These are phyloP conservation scores for Candida hungchunana DNA, from an alignment of 805 yeast species.

Conservation along the genomic window DNA sequence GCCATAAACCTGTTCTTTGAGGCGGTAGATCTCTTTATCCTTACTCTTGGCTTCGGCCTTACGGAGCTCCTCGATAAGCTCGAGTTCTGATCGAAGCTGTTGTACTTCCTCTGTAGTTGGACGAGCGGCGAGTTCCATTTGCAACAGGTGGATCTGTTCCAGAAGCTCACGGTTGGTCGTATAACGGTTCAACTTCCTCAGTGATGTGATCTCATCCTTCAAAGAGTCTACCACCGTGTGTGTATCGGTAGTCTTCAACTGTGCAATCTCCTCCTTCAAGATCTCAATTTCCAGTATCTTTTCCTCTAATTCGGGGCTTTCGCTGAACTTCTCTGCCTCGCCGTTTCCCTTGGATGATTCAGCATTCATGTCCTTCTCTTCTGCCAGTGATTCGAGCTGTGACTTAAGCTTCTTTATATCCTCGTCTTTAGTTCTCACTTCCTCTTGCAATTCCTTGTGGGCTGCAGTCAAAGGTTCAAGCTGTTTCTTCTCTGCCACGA, in stretches of 20 bases:
- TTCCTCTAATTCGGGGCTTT: constrained; percentile 21
- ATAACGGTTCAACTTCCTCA: constrained; percentile 12
- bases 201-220: constrained; percentile 6
- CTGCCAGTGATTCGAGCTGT: constrained; percentile 2
- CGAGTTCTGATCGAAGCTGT: constrained; percentile 43
- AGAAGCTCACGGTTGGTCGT: constrained; percentile 26
- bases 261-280: constrained; percentile 21
- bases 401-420: constrained; percentile 3
- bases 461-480: background rate
- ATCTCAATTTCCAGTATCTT: constrained; percentile 22
- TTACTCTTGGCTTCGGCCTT: constrained; percentile 27
- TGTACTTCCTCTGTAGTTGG: constrained; percentile 40
- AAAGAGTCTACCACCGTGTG: constrained; percentile 8
- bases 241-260: constrained; percentile 11
- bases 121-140: constrained; percentile 28
- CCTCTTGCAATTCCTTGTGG: background rate
- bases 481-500: constrained; percentile 21
- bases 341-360: background rate
- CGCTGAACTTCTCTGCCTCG: constrained; percentile 9
- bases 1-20: constrained; percentile 17
- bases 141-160: constrained; percentile 19
- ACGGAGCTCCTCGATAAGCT: constrained; percentile 33
- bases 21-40: constrained; percentile 21
- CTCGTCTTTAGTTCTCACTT: constrained; percentile 3
- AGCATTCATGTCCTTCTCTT: no score